Conservation (phyloP, 768 basidiomycete species). For the Dendrothele bispora region DNA sequence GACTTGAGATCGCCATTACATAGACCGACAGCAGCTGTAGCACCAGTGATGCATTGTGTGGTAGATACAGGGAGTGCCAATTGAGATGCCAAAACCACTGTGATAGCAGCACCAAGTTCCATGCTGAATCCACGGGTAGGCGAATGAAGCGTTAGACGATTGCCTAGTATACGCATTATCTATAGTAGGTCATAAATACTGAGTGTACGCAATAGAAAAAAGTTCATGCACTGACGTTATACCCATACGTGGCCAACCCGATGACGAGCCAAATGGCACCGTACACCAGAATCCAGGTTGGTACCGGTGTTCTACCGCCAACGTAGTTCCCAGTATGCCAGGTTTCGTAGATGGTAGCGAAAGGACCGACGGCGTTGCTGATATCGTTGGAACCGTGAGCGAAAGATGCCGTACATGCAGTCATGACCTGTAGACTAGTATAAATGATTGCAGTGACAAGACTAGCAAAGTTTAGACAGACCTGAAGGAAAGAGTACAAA, state of each 20-base stretch:
- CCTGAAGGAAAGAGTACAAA: conserved; percentile 28
- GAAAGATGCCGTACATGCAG: conserved; percentile 28
- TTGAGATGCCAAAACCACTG: conserved; percentile 30
- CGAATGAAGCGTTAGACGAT: conserved; percentile 28
- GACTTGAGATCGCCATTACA: conserved; percentile 26
- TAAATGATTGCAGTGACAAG: too few species aligned
- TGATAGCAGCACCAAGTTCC: conserved; percentile 26
- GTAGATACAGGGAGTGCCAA: conserved; percentile 27
- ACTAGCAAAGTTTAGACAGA: too few species aligned
- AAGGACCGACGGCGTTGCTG: conserved; percentile 29
- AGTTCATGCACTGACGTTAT: background rate
- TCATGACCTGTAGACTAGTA: conserved; percentile 32
- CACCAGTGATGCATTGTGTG: conserved; percentile 28
- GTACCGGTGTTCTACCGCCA: conserved; percentile 17
- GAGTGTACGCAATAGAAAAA: background rate
- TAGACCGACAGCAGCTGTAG: conserved; percentile 25
- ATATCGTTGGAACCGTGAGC: conserved; percentile 30
- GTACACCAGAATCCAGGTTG: conserved; percentile 24
- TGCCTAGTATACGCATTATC: conserved; percentile 29
- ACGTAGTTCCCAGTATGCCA: conserved; percentile 21
- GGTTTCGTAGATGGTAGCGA: conserved; percentile 24
- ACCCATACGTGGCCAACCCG: conserved; percentile 11
- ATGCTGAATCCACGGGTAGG: conserved; percentile 27
- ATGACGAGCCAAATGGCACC: conserved; percentile 25
- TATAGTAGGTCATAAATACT: conserved; percentile 19